Conservation (phyloP, 495 filamentous ascomycete species). For the Xylaria nigripes region DNA sequence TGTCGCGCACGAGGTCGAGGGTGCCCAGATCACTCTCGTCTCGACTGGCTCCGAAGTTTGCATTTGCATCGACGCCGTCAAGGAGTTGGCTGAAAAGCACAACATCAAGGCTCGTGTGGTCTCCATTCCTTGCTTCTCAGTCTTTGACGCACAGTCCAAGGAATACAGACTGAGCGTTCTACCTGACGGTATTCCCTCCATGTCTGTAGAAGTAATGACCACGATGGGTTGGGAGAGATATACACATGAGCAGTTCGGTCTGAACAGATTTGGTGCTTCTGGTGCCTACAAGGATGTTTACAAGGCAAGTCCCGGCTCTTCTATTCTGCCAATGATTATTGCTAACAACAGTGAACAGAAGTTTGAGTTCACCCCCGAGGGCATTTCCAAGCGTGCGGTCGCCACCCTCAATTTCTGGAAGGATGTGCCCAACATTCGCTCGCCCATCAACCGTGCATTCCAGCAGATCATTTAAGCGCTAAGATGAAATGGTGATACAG, state of each 20-base stretch:
- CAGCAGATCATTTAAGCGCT: slow-evolving; percentile 63
- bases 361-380: slow-evolving; percentile 98
- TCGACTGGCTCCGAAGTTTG: slow-evolving; percentile 94
- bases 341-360: slow-evolving; percentile 52
- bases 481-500: neutral
- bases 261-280: slow-evolving; percentile 96
- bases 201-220: slow-evolving; percentile 91
- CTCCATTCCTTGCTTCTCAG: slow-evolving; percentile 93
- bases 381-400: slow-evolving; percentile 86
- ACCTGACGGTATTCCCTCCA: slow-evolving; percentile 85
- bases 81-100: slow-evolving; percentile 84
- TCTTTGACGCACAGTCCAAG: slow-evolving; percentile 91
- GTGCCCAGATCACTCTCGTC: slow-evolving; percentile 81
- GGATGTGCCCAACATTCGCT: slow-evolving; percentile 77
- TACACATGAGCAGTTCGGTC: slow-evolving; percentile 96
- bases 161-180: slow-evolving; percentile 86
- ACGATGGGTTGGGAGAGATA: slow-evolving; percentile 97
- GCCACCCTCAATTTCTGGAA: slow-evolving; percentile 96
- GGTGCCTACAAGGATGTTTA: slow-evolving; percentile 98
- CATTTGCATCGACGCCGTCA: slow-evolving; percentile 86
- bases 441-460: slow-evolving; percentile 92
- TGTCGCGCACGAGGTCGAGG: slow-evolving; percentile 73
- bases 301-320: slow-evolving; percentile 51
- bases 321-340: neutral
- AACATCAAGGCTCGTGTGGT: slow-evolving; percentile 84